phyloP scores from a whole-genome alignment of 805 yeast genomes.

The Yamadazyma paraphyllophila region DNA sequence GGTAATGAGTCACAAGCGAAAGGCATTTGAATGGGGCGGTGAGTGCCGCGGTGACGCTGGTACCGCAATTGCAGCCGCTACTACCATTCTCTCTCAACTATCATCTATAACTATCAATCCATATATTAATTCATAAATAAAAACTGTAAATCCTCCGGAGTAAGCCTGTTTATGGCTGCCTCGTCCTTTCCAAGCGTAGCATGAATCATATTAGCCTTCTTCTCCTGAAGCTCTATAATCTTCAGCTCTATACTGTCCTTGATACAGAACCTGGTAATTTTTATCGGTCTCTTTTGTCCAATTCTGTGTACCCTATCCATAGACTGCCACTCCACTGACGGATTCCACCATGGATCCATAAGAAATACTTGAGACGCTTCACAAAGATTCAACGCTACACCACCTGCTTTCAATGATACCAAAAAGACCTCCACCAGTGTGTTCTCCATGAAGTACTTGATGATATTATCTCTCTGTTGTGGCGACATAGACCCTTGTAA shows the following conservation, averaged over 20 bases:
- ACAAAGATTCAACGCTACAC: conserved; percentile 93
- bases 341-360: conserved; percentile 99
- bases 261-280: conserved; percentile 87
- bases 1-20: conserved; percentile 1
- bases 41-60: background rate
- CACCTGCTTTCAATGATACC: conserved; percentile 97
- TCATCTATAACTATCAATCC: background rate
- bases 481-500: conserved; percentile 98
- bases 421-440: conserved; percentile 89
- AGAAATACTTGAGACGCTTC: conserved; percentile 97
- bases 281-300: conserved; percentile 92
- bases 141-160: conserved; percentile 94
- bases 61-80: no score
- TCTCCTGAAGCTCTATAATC: conserved; percentile 92
- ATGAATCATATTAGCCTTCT: conserved; percentile 96
- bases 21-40: background rate
- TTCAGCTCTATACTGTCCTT: conserved; percentile 97
- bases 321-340: conserved; percentile 96
- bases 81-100: no score
- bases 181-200: conserved; percentile 95
- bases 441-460: conserved; percentile 87
- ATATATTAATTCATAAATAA: conserved; percentile 70
- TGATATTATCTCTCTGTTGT: conserved; percentile 87
- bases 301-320: conserved; percentile 98
- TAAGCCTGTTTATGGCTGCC: conserved; percentile 80